Percentiles rank a stretch among this genome's conserved stretches.
Conservation (phyloP, 306 rosid genomes). For the Lathyrus oleraceus region DNA sequence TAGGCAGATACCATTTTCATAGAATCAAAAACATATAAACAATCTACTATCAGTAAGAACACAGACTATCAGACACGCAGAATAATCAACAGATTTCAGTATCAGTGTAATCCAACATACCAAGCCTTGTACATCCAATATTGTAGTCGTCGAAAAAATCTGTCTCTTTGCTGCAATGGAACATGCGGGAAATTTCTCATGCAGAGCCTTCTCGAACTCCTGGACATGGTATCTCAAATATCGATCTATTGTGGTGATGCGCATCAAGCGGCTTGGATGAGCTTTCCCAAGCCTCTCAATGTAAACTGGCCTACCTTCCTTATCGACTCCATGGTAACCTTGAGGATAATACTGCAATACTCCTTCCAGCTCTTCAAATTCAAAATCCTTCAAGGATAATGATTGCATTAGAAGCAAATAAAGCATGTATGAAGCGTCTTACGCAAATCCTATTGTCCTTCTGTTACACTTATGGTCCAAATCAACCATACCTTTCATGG, state of each 20-base stretch:
- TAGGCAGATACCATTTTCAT: conserved; percentile 9
- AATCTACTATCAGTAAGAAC: conserved; percentile 9
- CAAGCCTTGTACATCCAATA: conserved; percentile 96
- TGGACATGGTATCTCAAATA: conserved; percentile 92
- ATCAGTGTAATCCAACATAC: conserved; percentile 52
- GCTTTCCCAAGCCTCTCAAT: conserved; percentile 95
- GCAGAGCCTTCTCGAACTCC: conserved; percentile 87
- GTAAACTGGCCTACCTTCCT: conserved; percentile 96
- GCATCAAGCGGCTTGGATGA: conserved; percentile 88
- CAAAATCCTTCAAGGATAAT: conserved; percentile 69
- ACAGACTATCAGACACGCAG: background rate
- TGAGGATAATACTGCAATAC: conserved; percentile 95
- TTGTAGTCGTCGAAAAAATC: conserved; percentile 83
- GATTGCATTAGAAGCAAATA: conserved; percentile 38
- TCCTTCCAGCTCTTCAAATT: conserved; percentile 87
- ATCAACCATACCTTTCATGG: background rate
- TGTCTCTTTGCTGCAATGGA: conserved; percentile 85
- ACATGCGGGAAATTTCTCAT: conserved; percentile 93
- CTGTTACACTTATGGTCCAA: background rate
- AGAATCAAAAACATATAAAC: conserved; percentile 6
- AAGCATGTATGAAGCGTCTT: conserved; percentile 2
- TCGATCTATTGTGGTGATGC: conserved; percentile 77
- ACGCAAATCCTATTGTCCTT: background rate
- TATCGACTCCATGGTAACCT: conserved; percentile 96
- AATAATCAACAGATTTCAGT: conserved; percentile 8